Evolutionary conservation across 768 basidiomycete genomes (phyloP), one percentile per base, ranked within the genome.

Genomic region (Termitomyces sp.): DNA sequence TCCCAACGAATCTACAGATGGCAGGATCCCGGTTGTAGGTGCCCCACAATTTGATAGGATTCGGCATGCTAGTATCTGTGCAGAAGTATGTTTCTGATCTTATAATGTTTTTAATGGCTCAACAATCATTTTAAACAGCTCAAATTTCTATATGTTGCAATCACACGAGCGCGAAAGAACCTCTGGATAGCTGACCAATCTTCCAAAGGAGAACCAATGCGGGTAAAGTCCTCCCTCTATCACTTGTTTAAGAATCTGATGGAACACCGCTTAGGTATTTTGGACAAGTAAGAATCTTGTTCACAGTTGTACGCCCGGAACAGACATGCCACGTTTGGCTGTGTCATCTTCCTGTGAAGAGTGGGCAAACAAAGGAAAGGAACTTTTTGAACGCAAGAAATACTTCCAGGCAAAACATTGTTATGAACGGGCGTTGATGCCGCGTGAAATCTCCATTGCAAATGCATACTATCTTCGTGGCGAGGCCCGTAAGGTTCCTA

Each of bases 171-270:
- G 1, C 77, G 84, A 42, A 85, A 83, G 56, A 85, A 87, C 52
- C 64, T 90, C 6, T 87, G 88, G 86, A 82, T 90, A 20, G 80
- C 80, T 1, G 88, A 90, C 65, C 76, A 73, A 35, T 87, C 86
- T 0, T 69, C 73, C 1, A 82, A 77, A 57, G 73, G 78, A 18
- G 78, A 82, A 43, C 77, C 85, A 2, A 83, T 87, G 81, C 73
- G 76, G 62, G 86, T 86, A 20, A 53, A 40, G 12, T 20, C 6
- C 10, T 8, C 14, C 12, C n/a, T 26, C 36, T 28, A 6, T 24
- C 18, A n/a, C n/a, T 40, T 30, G 10, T 26, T 40, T 14, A 7
- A 1, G 0, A 12, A 30, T 44, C 36, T 46, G n/a, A 32, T 32
- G 18, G 6, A n/a, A 40, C n/a, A 6, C 14, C 38, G 35, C 20